phyloP scores from a whole-genome alignment of 83 land plant species.

The Isoetes engelmannii region DNA sequence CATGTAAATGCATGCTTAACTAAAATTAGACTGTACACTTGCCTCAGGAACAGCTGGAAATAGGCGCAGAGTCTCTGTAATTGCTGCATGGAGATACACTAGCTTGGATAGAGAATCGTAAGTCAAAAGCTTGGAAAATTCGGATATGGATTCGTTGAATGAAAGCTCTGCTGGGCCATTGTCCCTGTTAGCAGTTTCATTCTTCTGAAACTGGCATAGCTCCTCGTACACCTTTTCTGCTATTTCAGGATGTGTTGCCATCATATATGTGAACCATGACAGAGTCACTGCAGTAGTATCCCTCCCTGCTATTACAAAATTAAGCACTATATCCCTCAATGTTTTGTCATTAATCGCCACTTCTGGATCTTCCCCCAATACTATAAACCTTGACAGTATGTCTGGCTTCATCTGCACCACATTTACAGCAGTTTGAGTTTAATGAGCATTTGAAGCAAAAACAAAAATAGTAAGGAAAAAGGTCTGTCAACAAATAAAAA shows the following conservation, averaged over 20 bases:
- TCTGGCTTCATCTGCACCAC: neutral
- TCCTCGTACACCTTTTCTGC: slow-evolving; percentile 53
- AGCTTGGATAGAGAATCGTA: slow-evolving; percentile 62
- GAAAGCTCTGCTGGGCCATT: slow-evolving; percentile 28
- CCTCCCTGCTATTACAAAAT: slow-evolving; percentile 39
- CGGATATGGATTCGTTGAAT: slow-evolving; percentile 31
- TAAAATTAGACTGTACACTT: neutral
- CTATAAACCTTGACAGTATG: slow-evolving; percentile 17
- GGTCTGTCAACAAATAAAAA: too few relatives aligned
- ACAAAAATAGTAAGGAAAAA: too few relatives aligned
- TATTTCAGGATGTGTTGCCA: slow-evolving; percentile 42
- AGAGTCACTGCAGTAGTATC: slow-evolving; percentile 91
- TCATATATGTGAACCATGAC: slow-evolving; percentile 81
- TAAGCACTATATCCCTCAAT: slow-evolving; percentile 24
- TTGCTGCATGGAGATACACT: slow-evolving; percentile 63
- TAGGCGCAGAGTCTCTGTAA: slow-evolving; percentile 81
- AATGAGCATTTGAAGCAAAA: too few relatives aligned
- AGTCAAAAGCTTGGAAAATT: slow-evolving; percentile 46
- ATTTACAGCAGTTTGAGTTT: too few relatives aligned
- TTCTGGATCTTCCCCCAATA: neutral
- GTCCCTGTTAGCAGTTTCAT: slow-evolving; percentile 17
- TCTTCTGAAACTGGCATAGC: slow-evolving; percentile 43
- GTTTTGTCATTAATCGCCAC: neutral
- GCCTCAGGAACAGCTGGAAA: slow-evolving; percentile 97
- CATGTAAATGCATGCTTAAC: too few relatives aligned